These are phyloP conservation scores for Flammula alnicola DNA, from an alignment of 1,284 basidiomycete genomes.

Conservation along the genomic window DNA sequence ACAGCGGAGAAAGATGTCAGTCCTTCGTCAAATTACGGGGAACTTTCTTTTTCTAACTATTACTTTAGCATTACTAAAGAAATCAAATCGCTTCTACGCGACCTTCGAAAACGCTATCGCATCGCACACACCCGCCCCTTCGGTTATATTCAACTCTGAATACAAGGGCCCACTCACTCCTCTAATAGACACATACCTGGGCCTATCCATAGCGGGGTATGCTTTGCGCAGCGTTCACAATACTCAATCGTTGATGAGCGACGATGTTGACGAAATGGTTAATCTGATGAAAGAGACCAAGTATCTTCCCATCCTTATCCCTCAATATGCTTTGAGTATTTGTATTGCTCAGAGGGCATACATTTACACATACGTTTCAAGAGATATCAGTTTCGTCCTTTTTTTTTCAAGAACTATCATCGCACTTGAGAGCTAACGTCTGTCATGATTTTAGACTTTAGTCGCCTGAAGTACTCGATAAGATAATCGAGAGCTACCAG, in stretches of 20 bases:
- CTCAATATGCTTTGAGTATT: constrained; percentile 1
- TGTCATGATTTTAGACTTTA: constrained; percentile 1
- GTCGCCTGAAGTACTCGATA: background rate
- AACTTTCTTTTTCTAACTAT: background rate
- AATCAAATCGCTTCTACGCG: constrained; percentile 2
- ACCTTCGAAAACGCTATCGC: constrained; percentile 11
- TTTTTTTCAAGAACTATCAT: too few species aligned
- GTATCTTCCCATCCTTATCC: background rate
- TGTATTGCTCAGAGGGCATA: constrained; percentile 3
- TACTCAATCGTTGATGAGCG: constrained; percentile 2
- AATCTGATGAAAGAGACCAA: background rate
- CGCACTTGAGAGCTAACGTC: too few species aligned
- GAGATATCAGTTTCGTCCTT: constrained; percentile 8
- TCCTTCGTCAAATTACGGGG: too few species aligned
- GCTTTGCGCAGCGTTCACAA: background rate
- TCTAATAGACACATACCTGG: constrained; percentile 3
- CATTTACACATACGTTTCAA: background rate
- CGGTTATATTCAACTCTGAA: background rate
- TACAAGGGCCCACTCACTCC: constrained; percentile 8
- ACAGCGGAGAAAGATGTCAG: too few species aligned
- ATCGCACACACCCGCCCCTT: constrained; percentile 9
- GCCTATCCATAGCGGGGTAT: constrained; percentile 1
- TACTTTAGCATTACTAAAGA: background rate
- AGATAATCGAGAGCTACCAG: background rate
- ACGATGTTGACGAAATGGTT: background rate